Evolutionary conservation across 352 stramenopile genomes (phyloP), one percentile per base, ranked within the genome.

Genomic region (Phytophthora quininea): DNA sequence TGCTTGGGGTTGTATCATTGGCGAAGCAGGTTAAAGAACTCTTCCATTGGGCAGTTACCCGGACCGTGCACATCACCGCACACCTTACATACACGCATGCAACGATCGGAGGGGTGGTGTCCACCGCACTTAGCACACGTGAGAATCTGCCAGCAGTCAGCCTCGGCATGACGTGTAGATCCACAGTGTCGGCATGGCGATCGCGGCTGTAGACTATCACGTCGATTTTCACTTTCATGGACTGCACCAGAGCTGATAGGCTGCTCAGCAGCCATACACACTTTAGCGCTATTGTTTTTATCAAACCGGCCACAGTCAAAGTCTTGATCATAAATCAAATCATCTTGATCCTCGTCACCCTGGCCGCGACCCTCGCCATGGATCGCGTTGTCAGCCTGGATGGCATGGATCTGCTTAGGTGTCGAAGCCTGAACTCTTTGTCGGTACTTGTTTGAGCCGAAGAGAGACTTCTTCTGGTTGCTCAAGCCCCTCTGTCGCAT

Each of bases 61-160:
- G 40, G 24, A 4, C 60, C 63, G 35, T 65, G 49, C 5, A 64
- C 30, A 1, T 62, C 45, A 14, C 51, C 51, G 47, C 56, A 61
- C 5, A 27, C 52, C 2, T 67, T 59, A 53, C 55, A 71, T 3
- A 42, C 15, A 14, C 55, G 31, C 10, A 69, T 12, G 35, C 52
- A 67, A 31, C 57, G 57, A 3, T 71, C 64, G 0, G 51, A 60
- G 7, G 57, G 64, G 24, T 71, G 64, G 6, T 52, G 30, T 0
- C 33, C 31, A 8, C 38, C 52, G 30, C 64, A 71, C 15, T 59
- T 57, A 10, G 45, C 40, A 19, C 64, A 71, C 0, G 49, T 71
- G 30, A 71, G 29, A 31, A 62, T 4, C 3, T 24, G 50, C 49
- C 63, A 71, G 51, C 63, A 71, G 24, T 55, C 42, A 46, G 37